These are phyloP conservation scores for Pleurotus platypus DNA, from an alignment of 768 basidiomycete genomes.

Conservation along the genomic window DNA sequence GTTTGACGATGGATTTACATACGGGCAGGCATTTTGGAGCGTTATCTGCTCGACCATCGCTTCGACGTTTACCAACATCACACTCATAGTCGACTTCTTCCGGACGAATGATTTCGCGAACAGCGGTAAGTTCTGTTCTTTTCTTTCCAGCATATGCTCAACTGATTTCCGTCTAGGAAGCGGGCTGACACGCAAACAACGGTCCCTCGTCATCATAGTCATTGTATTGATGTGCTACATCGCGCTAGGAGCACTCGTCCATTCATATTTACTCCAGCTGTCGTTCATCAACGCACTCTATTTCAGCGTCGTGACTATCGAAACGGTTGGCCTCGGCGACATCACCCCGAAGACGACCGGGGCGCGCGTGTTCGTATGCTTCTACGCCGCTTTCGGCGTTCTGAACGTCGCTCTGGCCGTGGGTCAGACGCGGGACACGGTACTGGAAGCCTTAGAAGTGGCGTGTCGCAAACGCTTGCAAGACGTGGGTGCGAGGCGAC, in stretches of 20 bases:
- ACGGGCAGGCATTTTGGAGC: constrained; percentile 72
- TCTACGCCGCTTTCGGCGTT: constrained; percentile 59
- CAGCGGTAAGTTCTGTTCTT: constrained; percentile 43
- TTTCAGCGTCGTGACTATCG: constrained; percentile 71
- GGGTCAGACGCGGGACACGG: constrained; percentile 60
- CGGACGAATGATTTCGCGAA: constrained; percentile 58
- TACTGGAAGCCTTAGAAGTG: constrained; percentile 72
- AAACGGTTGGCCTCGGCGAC: constrained; percentile 79
- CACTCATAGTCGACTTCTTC: constrained; percentile 59
- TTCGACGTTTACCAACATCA: constrained; percentile 63
- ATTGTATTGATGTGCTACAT: constrained; percentile 74
- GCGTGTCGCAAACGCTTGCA: constrained; percentile 54
- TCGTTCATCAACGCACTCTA: constrained; percentile 75
- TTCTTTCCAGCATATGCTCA: background rate
- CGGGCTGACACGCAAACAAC: constrained; percentile 77
- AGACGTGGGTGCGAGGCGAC: constrained; percentile 41
- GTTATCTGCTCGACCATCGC: constrained; percentile 71
- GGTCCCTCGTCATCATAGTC: constrained; percentile 73
- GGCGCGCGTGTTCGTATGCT: constrained; percentile 55
- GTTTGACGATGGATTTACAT: constrained; percentile 65
- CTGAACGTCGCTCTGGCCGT: constrained; percentile 64
- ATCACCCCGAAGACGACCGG: constrained; percentile 50
- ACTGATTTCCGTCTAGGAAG: constrained; percentile 45
- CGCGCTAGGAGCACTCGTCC: constrained; percentile 64
- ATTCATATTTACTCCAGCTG: constrained; percentile 49